These are phyloP conservation scores for Aspergillus steynii DNA, from an alignment of 495 filamentous ascomycete species.

Conservation along the genomic window DNA sequence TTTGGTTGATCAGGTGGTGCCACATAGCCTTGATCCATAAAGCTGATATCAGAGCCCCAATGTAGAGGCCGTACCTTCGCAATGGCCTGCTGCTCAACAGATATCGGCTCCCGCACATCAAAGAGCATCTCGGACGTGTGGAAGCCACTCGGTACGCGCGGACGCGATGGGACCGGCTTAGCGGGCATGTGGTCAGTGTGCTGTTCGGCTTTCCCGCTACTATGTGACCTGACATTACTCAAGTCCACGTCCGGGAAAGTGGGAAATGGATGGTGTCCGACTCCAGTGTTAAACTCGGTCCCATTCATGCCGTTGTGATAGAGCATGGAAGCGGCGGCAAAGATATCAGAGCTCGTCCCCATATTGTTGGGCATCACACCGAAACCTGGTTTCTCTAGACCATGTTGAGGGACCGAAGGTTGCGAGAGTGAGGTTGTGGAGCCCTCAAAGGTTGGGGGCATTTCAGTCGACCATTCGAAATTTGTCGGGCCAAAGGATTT, in stretches of 20 bases:
- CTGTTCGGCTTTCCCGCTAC: conserved; percentile 19
- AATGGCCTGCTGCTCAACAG: conserved; percentile 41
- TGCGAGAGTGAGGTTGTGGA: conserved; percentile 63
- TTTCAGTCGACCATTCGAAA: conserved; percentile 54
- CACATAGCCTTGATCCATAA: conserved; percentile 58
- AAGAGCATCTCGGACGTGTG: conserved; percentile 50
- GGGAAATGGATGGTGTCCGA: conserved; percentile 34
- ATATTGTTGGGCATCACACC: conserved; percentile 24
- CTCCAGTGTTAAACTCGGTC: conserved; percentile 29
- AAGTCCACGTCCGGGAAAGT: conserved; percentile 28
- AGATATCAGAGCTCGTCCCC: conserved; percentile 42
- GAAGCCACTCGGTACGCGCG: conserved; percentile 32
- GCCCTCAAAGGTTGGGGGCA: conserved; percentile 61
- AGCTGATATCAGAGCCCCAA: conserved; percentile 68
- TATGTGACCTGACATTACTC: conserved; percentile 18
- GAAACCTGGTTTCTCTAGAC: conserved; percentile 25
- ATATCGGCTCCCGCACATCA: conserved; percentile 42
- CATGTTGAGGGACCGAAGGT: conserved; percentile 34
- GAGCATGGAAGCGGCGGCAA: conserved; percentile 52
- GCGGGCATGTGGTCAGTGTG: conserved; percentile 15
- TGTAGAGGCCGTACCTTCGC: conserved; percentile 46
- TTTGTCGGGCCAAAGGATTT: conserved; percentile 46
- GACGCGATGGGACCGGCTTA: conserved; percentile 19
- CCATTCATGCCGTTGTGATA: conserved; percentile 39
- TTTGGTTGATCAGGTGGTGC: conserved; percentile 54